These are phyloP conservation scores for Russula sp. DNA, from an alignment of 768 basidiomycete species.

Conservation along the genomic window DNA sequence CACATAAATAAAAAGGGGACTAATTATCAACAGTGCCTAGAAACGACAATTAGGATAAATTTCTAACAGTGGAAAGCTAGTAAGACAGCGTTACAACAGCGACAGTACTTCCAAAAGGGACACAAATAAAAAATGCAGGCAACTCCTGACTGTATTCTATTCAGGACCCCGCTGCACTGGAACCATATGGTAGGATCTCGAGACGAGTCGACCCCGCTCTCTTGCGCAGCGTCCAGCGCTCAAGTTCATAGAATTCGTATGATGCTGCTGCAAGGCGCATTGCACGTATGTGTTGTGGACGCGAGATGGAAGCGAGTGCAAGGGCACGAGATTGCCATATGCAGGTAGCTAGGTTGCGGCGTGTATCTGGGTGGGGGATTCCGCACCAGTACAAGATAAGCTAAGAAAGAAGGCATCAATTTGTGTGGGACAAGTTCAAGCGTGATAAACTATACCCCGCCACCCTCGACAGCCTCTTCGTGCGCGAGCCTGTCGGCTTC, in stretches of 20 bases:
- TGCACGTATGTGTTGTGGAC: conserved; percentile 76
- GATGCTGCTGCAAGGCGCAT: conserved; percentile 72
- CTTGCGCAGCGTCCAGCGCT: conserved; percentile 72
- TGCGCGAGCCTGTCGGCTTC: conserved; percentile 84
- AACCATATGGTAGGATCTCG: conserved; percentile 51
- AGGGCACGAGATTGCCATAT: conserved; percentile 90
- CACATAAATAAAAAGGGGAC: not conserved
- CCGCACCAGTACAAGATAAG: conserved; percentile 95
- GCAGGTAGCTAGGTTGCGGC: conserved; percentile 90
- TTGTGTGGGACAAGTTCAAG: not conserved
- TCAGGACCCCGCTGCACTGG: conserved; percentile 68
- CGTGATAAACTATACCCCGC: conserved; percentile 52
- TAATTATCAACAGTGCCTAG: not conserved
- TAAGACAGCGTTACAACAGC: not conserved
- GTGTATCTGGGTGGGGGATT: conserved; percentile 63
- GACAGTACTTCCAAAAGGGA: not conserved
- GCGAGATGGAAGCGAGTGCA: conserved; percentile 72
- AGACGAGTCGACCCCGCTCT: conserved; percentile 50
- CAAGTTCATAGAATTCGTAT: conserved; percentile 74
- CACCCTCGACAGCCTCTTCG: conserved; percentile 85
- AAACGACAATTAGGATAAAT: too few species aligned
- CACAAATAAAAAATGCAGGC: not conserved
- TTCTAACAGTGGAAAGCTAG: not conserved
- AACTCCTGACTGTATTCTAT: not conserved
- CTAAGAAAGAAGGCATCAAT: conserved; percentile 31